Evolutionary conservation across 225 moss, liverwort and hornwort genomes (phyloP), one percentile per base, ranked within the genome.

Genomic region (Bryoerythrophyllum caledonicum): DNA sequence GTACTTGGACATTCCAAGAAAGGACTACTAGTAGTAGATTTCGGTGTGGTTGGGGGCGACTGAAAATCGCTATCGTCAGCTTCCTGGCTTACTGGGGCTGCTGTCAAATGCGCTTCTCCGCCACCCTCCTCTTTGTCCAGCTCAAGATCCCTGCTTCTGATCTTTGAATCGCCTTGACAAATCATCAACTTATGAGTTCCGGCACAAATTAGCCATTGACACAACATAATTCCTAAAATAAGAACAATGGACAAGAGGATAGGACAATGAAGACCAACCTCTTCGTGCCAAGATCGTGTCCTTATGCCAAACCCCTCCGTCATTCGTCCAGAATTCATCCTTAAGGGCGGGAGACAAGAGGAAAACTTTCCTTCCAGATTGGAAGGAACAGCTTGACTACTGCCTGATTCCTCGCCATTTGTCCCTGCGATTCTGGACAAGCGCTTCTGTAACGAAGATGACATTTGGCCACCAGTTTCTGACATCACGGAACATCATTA

Each of bases 1-100:
- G 99, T 91, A 76, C 91, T 84, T 24, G 99, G 99, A 76, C 99
- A 99, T 77, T 95, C 99, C 74, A 90, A 84, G 26, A 89, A 84
- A 17, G 87, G 80, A 38, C 86, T 89, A 75, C 82, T 83, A 51
- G 65, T 77, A 26, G 84, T 82, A 49, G 90, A 93, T 76, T 86
- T 85, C 15, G 97, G 95, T 19, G 97, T 93, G 16, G 90, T 86
- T 7, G 88, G 88, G 63, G 96, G 94, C 37, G 92, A 91, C 79
- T 93, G 85, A 65, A 90, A 92, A 49, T 74, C 76, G 25, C 66
- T 79, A 78, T 77, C 77, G 27, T 72, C 81, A 44, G 79, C 85
- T 64, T 79, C 35, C 54, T 60, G 71, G 49, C 62, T 82, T 40
- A 83, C 90, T 40, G 81, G 55, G 34, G 72, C 76, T 63, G 59